Base-by-base conservation (phyloP, 2,329 filamentous ascomycete species). In the Trichoderma sp. region DNA sequence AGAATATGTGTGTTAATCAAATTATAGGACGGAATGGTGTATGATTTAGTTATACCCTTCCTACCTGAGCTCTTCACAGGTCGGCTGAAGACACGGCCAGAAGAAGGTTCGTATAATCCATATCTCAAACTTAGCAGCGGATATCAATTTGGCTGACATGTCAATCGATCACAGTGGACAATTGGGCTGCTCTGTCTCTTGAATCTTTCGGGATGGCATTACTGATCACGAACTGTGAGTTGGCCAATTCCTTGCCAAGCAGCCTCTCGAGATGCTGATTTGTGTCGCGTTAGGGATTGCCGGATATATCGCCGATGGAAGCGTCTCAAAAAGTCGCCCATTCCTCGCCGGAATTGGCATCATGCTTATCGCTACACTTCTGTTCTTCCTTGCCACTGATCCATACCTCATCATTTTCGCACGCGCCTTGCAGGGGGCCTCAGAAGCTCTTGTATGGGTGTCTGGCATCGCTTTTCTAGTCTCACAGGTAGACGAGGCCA, bases 31-130 rank as follows among this genome's bases (percentile, higher is more conserved):
- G 60, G 59, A 5, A 14, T 69, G 52, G 60, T 65, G 16, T 69
- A 69, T 39, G 68, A 69, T 56, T 14, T 69, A 34, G 68, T 69
- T 24, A 69, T 69, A 32, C 68, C 68, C 5, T 69, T 69, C 46
- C 21, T 69, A 30, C 68, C 68, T 18, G 59, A 69, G 43, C 68
- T 69, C 55, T 69, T 69, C 54, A 69, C 68, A 16, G 43, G 60
- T 21, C 68, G 68, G 5, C 55, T 69, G 4, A 59, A 39, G 8
- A 69, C 55, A 4, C 68, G 55, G 16, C 60, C 68, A 56, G 68
- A 69, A 43, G 52, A 69, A 46, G 68, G 68, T 69, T 54, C 24
- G 46, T 14, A 66, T 13, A 30, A 43, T 6, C 24, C n/a, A 0
- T 3, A 2, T 28, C 39, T 8, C n/a, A 49, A 58, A n/a, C 5